Evolutionary conservation across 2,329 filamentous ascomycete species (phyloP).

Genomic region (Calonectria pseudoturangicola): DNA sequence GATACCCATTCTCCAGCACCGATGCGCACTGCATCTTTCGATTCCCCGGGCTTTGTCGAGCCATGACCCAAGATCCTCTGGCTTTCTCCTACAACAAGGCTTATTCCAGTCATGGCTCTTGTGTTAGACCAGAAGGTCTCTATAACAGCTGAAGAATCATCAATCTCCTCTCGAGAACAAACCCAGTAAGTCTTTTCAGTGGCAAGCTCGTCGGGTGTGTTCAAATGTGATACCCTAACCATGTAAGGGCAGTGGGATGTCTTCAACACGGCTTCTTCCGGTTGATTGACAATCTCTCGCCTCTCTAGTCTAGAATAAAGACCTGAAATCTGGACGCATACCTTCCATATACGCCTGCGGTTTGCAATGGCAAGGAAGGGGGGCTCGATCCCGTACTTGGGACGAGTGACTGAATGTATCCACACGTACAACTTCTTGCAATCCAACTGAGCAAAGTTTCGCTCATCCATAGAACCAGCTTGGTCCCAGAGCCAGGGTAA

Average conservation of each 20-base stretch:
- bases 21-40: background rate
- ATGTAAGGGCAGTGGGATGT: background rate
- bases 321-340: background rate
- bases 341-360: constrained; percentile 35
- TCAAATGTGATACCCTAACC: constrained; percentile 14
- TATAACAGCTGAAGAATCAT: background rate
- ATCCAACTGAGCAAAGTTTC: background rate
- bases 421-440: constrained; percentile 28
- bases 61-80: constrained; percentile 25
- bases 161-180: constrained; percentile 19
- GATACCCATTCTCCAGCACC: constrained; percentile 20
- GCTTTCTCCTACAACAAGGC: background rate
- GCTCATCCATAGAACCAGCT: background rate
- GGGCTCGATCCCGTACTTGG: background rate
- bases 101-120: constrained; percentile 17
- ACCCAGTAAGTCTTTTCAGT: constrained; percentile 13
- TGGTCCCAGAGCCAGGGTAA: constrained; percentile 39
- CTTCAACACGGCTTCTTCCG: background rate
- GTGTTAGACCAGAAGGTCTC: constrained; percentile 27
- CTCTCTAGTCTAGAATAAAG: background rate
- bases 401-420: constrained; percentile 11
- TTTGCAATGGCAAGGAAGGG: constrained; percentile 36
- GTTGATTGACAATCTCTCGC: background rate
- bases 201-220: background rate
- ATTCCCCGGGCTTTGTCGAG: background rate